Evolutionary conservation across 345 rosid genomes (phyloP).

Genomic region (Eutrema japonicum): DNA sequence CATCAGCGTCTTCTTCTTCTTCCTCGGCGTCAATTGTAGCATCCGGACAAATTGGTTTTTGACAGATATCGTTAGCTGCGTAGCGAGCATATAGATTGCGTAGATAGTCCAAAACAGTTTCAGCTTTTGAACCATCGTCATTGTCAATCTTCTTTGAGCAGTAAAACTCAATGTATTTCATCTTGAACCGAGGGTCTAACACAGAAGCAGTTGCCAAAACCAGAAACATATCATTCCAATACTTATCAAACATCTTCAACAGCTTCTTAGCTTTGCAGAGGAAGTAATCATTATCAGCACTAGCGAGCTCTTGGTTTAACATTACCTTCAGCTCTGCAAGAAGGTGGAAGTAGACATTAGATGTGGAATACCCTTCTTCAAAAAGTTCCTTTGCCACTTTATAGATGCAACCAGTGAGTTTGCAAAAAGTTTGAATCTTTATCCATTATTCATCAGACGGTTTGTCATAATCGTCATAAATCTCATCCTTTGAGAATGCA

Average conservation of each 20-base stretch:
- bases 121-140: slow-evolving; percentile 60
- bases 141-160: slow-evolving; percentile 63
- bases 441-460: slow-evolving; percentile 37
- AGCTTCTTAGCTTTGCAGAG: background rate
- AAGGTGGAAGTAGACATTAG: slow-evolving; percentile 32
- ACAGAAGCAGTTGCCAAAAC: slow-evolving; percentile 73
- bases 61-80: slow-evolving; percentile 35
- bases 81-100: slow-evolving; percentile 66
- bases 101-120: slow-evolving; percentile 66
- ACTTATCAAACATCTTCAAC: slow-evolving; percentile 54
- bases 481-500: slow-evolving; percentile 27
- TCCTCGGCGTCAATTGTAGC: background rate
- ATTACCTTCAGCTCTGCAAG: slow-evolving; percentile 27
- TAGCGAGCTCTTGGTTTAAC: slow-evolving; percentile 22
- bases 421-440: slow-evolving; percentile 20
- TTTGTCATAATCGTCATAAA: slow-evolving; percentile 17
- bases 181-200: slow-evolving; percentile 84
- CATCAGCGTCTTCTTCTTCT: slow-evolving; percentile 34
- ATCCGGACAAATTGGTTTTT: slow-evolving; percentile 43
- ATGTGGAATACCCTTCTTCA: slow-evolving; percentile 19
- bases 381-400: slow-evolving; percentile 33
- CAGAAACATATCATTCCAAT: slow-evolving; percentile 73
- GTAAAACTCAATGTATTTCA: slow-evolving; percentile 77
- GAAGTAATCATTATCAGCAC: slow-evolving; percentile 26
- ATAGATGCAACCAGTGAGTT: slow-evolving; percentile 26